Conservation (phyloP, 78 protist species). For the Cavenderia fasciculata region DNA sequence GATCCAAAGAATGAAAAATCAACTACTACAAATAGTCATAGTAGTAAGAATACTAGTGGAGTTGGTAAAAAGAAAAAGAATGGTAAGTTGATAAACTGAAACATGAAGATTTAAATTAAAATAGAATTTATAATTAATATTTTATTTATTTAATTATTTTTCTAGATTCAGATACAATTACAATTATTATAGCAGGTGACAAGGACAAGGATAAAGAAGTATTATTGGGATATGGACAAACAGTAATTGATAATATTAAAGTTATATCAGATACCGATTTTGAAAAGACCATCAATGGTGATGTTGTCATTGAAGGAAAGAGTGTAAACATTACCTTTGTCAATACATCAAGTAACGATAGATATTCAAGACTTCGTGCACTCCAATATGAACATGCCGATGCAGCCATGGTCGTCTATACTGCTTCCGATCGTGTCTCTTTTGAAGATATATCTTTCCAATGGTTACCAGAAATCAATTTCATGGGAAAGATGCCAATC, state of each 20-base stretch:
- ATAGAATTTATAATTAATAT: not conserved
- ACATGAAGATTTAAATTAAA: not conserved
- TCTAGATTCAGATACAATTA: not conserved
- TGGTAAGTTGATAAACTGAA: not conserved
- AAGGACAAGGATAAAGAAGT: slow-evolving; percentile 48
- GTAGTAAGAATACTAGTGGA: too few species aligned
- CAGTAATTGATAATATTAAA: slow-evolving; percentile 17
- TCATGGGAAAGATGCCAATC: slow-evolving; percentile 76
- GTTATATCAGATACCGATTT: slow-evolving; percentile 61
- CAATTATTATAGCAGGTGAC: slow-evolving; percentile 68
- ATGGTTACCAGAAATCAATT: slow-evolving; percentile 72
- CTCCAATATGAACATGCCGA: slow-evolving; percentile 79
- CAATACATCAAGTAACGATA: slow-evolving; percentile 57
- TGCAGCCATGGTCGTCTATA: slow-evolving; percentile 53
- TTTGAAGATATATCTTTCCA: slow-evolving; percentile 75
- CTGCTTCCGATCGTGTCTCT: slow-evolving; percentile 40
- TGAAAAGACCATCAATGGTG: slow-evolving; percentile 63
- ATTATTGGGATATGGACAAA: slow-evolving; percentile 26
- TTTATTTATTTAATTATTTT: not conserved
- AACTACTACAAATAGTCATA: too few species aligned
- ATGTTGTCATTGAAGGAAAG: slow-evolving; percentile 2
- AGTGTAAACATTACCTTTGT: slow-evolving; percentile 50
- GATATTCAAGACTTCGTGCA: slow-evolving; percentile 71
- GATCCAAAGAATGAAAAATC: too few species aligned
- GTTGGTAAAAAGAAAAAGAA: too few species aligned